Base-by-base conservation (phyloP, 352 stramenopile genomes). In the Globisporangium parvum region DNA sequence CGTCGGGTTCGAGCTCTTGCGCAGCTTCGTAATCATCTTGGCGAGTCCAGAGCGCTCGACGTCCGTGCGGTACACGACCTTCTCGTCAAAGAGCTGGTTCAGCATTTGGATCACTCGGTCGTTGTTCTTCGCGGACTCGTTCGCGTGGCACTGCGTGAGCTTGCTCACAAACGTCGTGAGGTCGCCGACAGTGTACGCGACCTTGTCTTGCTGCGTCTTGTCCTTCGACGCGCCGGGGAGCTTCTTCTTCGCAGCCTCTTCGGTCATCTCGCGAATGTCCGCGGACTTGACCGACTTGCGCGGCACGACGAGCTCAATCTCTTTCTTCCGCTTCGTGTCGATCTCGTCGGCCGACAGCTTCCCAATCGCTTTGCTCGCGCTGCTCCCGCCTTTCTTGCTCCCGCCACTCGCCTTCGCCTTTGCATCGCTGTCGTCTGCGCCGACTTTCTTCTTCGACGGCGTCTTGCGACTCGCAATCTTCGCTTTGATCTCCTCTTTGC, bases 401-500 rank as follows among this genome's bases (percentile, higher is more conserved):
- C 55, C 55, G 42, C 56, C 4, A 10, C 48, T 46, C 21, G 65
- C 45, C 53, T 75, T 63, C 24, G 44, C 24, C n/a, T 55, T 79
- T 47, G 1, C 35, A 12, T 65, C 55, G 17, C 55, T 65, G 31
- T 82, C 77, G 10, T 62, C 55, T 0, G 39, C 31, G 0, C 33
- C 37, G 2, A 59, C 23, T 55, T 86, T 88, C 63, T 92, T 90
- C 33, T 80, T 77, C 0, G 70, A 80, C 8, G 77, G 80, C 18
- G 73, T 73, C 57, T 91, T 91, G 24, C 73, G 70, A 42, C 69
- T 89, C 8, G 79, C 76, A 8, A 88, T 71, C 60, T 89, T 87
- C 9, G 76, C 78, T 55, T 88, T 88, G 55, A 88, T 91, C 33
- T 90, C 75, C 24, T 90, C 82, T 41, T 89, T 91, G 46, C 73